These are phyloP conservation scores for Talaromyces sp. DNA, from an alignment of 2,329 filamentous ascomycete genomes.

Conservation along the genomic window DNA sequence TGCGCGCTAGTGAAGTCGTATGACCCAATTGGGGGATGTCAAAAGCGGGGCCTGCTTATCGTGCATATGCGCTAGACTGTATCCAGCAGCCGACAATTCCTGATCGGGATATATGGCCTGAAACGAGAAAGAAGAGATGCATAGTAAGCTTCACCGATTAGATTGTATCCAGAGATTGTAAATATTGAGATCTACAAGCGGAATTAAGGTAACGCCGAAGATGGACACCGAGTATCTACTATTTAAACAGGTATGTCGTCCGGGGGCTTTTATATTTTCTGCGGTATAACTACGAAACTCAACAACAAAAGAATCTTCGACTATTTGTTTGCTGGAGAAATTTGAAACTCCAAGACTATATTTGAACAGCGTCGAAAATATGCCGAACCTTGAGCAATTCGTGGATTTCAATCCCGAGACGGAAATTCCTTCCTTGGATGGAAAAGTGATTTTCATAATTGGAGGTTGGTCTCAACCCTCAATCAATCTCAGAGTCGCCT, in stretches of 20 bases:
- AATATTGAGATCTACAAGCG: too few relatives aligned
- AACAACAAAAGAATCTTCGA: not conserved
- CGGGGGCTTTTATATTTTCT: not conserved
- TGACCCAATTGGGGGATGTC: not conserved
- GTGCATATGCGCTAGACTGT: not conserved
- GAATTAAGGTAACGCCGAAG: too few relatives aligned
- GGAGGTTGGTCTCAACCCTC: slow-evolving; percentile 22
- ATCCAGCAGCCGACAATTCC: not conserved
- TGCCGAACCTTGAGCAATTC: slow-evolving; percentile 10
- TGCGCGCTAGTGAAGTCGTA: not conserved
- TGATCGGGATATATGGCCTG: not conserved
- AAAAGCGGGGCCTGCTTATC: not conserved
- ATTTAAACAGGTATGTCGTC: not conserved
- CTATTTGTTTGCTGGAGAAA: not conserved
- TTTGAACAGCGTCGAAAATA: not conserved
- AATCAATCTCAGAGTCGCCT: not conserved
- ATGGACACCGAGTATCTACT: not conserved
- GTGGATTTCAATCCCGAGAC: slow-evolving; percentile 24
- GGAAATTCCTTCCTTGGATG: slow-evolving; percentile 28
- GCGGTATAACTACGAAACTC: not conserved
- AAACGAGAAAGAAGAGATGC: not conserved
- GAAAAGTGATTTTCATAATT: slow-evolving; percentile 30
- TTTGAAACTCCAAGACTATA: not conserved
- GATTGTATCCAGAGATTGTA: too few relatives aligned
- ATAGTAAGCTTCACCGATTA: too few relatives aligned